Evolutionary conservation across 768 basidiomycete species (phyloP), one percentile per base, ranked within the genome.

Genomic region (Clitopilus passeckerianus): DNA sequence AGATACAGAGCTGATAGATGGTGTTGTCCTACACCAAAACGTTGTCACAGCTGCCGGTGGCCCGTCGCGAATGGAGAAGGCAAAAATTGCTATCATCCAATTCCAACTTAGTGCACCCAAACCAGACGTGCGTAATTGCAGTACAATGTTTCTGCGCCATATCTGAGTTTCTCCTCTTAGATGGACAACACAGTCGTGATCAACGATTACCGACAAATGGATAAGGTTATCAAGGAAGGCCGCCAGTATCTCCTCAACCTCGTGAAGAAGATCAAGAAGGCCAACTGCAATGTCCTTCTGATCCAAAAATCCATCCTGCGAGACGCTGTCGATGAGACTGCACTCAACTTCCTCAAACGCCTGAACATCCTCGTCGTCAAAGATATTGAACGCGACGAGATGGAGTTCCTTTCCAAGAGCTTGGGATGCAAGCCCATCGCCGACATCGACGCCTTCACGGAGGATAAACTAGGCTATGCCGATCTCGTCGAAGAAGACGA

Each of bases 141-240:
- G 4, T 30, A 7, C 27, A 30, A 30, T 30, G 4, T 30, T 30
- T 30, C 7, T 30, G 27, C 27, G 27, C 3, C 27, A 7, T 30
- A 30, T 30, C 27, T 30, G 27, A 30, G 3, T 30, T 30, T 4
- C 27, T 30, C 4, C 27, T 30, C 27, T 9, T 65, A 98, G 95
- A 99, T 99, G 96, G 97, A 99, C 75, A 98, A 99, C 79, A 98
- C 96, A 5, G 95, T 99, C 46, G 90, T 98, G 56, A 98, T 99
- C 66, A 98, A 96, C 63, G 96, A 99, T 75, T 99, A 99, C 77
- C 89, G 97, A 16, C 97, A 98, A 72, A 98, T 99, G 96, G 97
- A 98, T 82, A 97, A 98, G 73, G 95, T 98, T 60, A 89, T 99
- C 75, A 98, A 99, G 75, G 97, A 99, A 74, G 96, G 96, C 59